Evolutionary conservation across 306 rosid species (phyloP).

Genomic region (Purshia tridentata): DNA sequence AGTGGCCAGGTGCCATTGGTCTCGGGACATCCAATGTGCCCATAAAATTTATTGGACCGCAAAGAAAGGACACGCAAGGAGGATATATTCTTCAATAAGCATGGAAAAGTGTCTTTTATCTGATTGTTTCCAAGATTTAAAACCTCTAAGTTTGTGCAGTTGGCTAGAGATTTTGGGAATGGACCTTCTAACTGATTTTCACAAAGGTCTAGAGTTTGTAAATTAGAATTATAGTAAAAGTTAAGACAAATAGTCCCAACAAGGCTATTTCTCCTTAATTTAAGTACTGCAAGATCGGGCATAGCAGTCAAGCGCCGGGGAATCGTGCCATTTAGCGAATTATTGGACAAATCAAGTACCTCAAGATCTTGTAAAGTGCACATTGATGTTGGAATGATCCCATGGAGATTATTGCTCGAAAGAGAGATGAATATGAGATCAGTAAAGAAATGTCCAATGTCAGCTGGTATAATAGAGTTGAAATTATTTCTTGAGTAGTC

Average conservation of each 20-base stretch:
- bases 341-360: slow-evolving; percentile 27
- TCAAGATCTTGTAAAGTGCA: too few species aligned
- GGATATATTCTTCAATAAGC: slow-evolving; percentile 21
- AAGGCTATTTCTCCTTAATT: slow-evolving; percentile 19
- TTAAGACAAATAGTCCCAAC: slow-evolving; percentile 19
- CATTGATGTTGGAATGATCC: slow-evolving; percentile 13
- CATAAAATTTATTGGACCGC: slow-evolving; percentile 17
- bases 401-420: slow-evolving; percentile 14
- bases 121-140: slow-evolving; percentile 19
- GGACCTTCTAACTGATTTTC: not conserved
- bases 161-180: slow-evolving; percentile 25
- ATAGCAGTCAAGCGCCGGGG: not conserved
- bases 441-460: not conserved
- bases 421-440: not conserved
- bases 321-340: slow-evolving; percentile 20
- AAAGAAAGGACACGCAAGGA: slow-evolving; percentile 22
- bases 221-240: not conserved
- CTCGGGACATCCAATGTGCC: not conserved
- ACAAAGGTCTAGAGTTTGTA: slow-evolving; percentile 9
- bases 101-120: slow-evolving; percentile 17
- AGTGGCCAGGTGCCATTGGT: slow-evolving; percentile 15
- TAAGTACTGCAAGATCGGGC: slow-evolving; percentile 1
- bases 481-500: slow-evolving; percentile 32
- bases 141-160: slow-evolving; percentile 21
- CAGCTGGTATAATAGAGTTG: slow-evolving; percentile 1